These are phyloP conservation scores for Exophiala sideris DNA, from an alignment of 2,329 filamentous ascomycete species.

Conservation along the genomic window DNA sequence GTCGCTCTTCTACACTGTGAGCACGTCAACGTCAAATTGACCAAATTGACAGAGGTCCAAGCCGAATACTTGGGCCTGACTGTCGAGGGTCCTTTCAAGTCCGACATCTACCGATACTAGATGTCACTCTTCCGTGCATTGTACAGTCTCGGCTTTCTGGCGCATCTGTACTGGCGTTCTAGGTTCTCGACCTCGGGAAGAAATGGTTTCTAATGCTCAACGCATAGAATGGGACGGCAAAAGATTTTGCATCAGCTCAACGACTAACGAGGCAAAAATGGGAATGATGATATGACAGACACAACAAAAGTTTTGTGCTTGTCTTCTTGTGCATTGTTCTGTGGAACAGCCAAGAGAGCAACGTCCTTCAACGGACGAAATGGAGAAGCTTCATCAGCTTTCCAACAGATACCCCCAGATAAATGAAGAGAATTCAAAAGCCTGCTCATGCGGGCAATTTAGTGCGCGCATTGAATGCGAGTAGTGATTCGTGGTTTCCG, in stretches of 20 bases:
- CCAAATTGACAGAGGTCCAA: slow-evolving; percentile 78
- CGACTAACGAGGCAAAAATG: slow-evolving; percentile 12
- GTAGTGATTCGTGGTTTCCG: too few relatives aligned
- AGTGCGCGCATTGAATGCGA: too few relatives aligned
- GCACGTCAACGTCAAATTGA: slow-evolving; percentile 93
- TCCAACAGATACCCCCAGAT: slow-evolving; percentile 13
- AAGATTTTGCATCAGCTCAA: slow-evolving; percentile 9
- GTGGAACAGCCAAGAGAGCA: slow-evolving; percentile 1
- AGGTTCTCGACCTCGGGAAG: slow-evolving; percentile 1
- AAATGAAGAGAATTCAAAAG: slow-evolving; percentile 15
- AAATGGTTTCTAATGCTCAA: slow-evolving; percentile 28
- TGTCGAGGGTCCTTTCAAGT: slow-evolving; percentile 90
- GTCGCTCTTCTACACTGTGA: slow-evolving; percentile 89
- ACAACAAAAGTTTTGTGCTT: slow-evolving; percentile 6
- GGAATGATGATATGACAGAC: slow-evolving; percentile 8
- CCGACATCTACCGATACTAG: slow-evolving; percentile 68
- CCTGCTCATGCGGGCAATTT: too few relatives aligned
- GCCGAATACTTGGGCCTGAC: slow-evolving; percentile 90
- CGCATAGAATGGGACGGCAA: slow-evolving; percentile 23
- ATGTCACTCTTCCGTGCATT: slow-evolving; percentile 2
- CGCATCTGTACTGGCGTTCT: slow-evolving; percentile 17
- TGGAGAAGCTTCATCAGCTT: slow-evolving; percentile 28
- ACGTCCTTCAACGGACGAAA: slow-evolving; percentile 27
- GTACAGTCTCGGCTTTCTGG: slow-evolving; percentile 1
- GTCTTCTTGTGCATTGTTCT: neutral